These are phyloP conservation scores for Castanea mollissima DNA, from an alignment of 306 rosid species.

Conservation along the genomic window DNA sequence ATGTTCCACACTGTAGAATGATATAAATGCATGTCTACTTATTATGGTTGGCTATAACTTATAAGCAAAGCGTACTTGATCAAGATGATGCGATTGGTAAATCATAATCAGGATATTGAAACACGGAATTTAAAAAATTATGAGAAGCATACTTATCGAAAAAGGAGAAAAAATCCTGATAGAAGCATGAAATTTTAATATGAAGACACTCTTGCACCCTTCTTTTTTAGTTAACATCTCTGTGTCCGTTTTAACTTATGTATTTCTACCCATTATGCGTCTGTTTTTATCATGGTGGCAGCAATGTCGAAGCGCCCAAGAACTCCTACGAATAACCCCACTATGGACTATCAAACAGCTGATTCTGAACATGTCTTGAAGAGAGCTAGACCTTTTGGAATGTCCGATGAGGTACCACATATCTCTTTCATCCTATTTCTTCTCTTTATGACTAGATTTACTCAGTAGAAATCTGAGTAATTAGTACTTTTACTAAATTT, in stretches of 20 bases:
- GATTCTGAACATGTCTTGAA: constrained; percentile 94
- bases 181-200: constrained; percentile 5
- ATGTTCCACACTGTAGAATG: not conserved
- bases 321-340: constrained; percentile 87
- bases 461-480: constrained; percentile 14
- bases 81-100: constrained; percentile 1
- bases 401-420: constrained; percentile 76
- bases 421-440: not conserved
- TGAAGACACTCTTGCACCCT: not conserved
- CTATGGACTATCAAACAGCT: constrained; percentile 96
- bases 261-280: constrained; percentile 17
- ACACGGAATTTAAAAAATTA: not conserved
- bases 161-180: not conserved
- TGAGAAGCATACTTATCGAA: too few species aligned
- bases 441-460: constrained; percentile 23
- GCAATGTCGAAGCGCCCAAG: constrained; percentile 95
- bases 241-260: constrained; percentile 16
- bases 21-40: not conserved
- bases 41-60: not conserved
- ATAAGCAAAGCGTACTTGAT: not conserved
- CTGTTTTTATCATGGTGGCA: constrained; percentile 40
- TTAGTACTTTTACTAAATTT: constrained; percentile 7
- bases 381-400: constrained; percentile 90
- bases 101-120: constrained; percentile 13
- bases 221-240: not conserved